Base-by-base conservation (phyloP, 495 filamentous ascomycete genomes). In the Annulohypoxylon bovei region DNA sequence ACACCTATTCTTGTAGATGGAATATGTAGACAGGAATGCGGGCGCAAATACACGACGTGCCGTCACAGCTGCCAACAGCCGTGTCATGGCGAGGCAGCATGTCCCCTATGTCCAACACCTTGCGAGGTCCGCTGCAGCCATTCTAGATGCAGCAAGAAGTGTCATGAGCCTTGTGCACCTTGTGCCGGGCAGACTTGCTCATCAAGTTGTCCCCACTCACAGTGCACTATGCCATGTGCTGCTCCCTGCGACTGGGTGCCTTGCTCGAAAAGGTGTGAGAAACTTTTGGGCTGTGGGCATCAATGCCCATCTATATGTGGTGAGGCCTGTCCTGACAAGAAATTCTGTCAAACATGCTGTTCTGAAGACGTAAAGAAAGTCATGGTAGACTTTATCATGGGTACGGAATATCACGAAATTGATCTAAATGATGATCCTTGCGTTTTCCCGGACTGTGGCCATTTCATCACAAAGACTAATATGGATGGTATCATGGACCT, bases 401-500 rank as follows among this genome's bases (percentile, higher is more conserved):
- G 79, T 11, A 75, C 78, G 27, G 71, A 79, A 6, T 93, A 89
- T 70, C 72, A 71, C 0, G 88, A 91, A 12, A 80, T 88, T 39
- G 79, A 93, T 68, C 71, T 92, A 4, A 75, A 90, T 47, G 78
- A 83, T 12, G 81, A 85, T 16, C 91, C 91, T 12, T 85, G 84
- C 68, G 84, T 93, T 11, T 82, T 94, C 40, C 88, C 87, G 0
- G 74, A 77, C n/a, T 94, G 92, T 77, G 89, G 89, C 0, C 91
- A 94, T 71, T 82, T 92, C 60, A 76, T 89, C 23, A 91, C 88
- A 0, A 67, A 88, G 6, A 77, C 82, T 23, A 90, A 79, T 8
- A 83, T 94, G 81, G 92, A 95, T 71, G 87, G 85, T 2, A 79
- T 83, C n/a, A 87, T 94, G 83, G 84, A 83, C 0, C 86, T 94